Conservation (phyloP, 1,139 yeast genomes). For the Magnusiomyces fungicola region DNA sequence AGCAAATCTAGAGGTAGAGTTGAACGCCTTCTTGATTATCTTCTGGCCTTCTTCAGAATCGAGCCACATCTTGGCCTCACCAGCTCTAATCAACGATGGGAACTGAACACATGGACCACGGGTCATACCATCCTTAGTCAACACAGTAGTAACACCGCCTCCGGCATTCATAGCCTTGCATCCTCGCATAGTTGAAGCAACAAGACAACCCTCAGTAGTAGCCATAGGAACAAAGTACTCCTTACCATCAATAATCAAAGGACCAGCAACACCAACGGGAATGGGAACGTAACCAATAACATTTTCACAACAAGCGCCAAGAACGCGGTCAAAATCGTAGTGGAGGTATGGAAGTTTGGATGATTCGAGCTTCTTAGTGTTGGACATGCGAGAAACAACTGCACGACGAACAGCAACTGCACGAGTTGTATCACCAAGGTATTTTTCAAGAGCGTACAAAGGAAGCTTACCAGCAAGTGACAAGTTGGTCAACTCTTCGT, state of each 20-base stretch:
- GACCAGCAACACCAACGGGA: slow-evolving; percentile 98
- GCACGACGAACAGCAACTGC: slow-evolving; percentile 92
- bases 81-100: slow-evolving; percentile 76
- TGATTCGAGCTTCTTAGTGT: slow-evolving; percentile 71
- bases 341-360: slow-evolving; percentile 67
- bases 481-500: slow-evolving; percentile 67
- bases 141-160: slow-evolving; percentile 88
- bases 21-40: slow-evolving; percentile 78
- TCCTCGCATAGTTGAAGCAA: slow-evolving; percentile 98
- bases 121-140: slow-evolving; percentile 97
- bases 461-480: slow-evolving; percentile 78
- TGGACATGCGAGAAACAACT: slow-evolving; percentile 76
- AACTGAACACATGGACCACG: slow-evolving; percentile 97
- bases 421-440: slow-evolving; percentile 75
- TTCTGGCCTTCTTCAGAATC: slow-evolving; percentile 92
- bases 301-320: slow-evolving; percentile 98
- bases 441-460: slow-evolving; percentile 87
- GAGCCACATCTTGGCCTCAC: slow-evolving; percentile 91
- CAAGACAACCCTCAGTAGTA: slow-evolving; percentile 97
- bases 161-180: slow-evolving; percentile 97
- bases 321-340: slow-evolving; percentile 91
- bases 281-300: slow-evolving; percentile 94
- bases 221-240: slow-evolving; percentile 96
- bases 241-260: slow-evolving; percentile 79
- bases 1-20: slow-evolving; percentile 96